phyloP scores from a whole-genome alignment of 176 grass and related monocot genomes.

The Rhipidocladum racemiflorum region DNA sequence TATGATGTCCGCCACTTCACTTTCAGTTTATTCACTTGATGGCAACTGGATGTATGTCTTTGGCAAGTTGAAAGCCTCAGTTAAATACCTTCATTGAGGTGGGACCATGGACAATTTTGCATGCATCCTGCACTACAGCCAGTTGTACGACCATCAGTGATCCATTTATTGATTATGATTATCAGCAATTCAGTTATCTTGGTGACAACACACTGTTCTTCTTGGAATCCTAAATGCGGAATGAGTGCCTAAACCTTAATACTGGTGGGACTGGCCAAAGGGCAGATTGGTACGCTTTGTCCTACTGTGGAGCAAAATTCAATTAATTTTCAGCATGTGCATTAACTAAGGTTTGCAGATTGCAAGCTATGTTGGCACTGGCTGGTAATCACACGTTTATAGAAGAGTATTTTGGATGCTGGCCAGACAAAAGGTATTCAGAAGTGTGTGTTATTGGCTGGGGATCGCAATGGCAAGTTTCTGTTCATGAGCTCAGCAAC shows the following conservation, averaged over 20 bases:
- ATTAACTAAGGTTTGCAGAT: background rate
- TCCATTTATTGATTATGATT: background rate
- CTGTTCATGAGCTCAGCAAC: conserved; percentile 49
- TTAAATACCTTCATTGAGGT: conserved; percentile 7
- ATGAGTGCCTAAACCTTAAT: background rate
- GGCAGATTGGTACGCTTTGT: background rate
- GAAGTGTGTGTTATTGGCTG: background rate
- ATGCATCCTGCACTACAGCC: background rate
- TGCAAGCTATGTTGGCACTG: background rate
- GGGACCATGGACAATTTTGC: conserved; percentile 6
- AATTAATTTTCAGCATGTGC: background rate
- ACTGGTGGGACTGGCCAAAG: background rate
- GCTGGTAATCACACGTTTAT: background rate
- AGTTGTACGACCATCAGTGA: background rate
- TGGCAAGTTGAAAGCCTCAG: conserved; percentile 14
- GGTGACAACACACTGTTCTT: background rate
- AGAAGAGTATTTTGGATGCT: background rate
- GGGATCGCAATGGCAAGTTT: conserved; percentile 24
- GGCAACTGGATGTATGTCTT: conserved; percentile 18
- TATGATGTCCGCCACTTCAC: background rate
- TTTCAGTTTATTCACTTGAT: conserved; percentile 13
- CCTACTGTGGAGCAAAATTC: background rate
- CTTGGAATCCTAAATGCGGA: background rate
- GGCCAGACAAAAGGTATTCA: conserved; percentile 25
- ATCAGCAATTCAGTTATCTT: background rate